Conservation (phyloP, 2,329 filamentous ascomycete genomes). For the Talaromyces funiculosus region DNA sequence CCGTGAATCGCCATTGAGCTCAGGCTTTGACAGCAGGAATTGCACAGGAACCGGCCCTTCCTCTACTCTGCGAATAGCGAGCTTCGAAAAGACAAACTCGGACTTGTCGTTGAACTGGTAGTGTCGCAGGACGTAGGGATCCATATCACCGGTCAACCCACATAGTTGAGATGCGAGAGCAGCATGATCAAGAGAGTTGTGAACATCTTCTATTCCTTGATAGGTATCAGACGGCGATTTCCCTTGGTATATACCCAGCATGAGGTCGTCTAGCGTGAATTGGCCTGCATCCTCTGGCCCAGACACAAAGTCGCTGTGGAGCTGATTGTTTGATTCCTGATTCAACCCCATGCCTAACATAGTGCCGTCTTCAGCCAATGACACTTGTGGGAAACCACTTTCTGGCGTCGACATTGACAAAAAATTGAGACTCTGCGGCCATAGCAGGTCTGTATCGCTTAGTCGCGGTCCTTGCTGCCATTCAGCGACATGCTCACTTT, state of each 20-base stretch:
- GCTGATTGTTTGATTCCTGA: neutral
- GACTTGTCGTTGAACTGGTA: slow-evolving; percentile 3
- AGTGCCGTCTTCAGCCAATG: neutral
- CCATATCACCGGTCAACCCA: slow-evolving; percentile 5
- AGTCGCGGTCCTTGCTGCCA: neutral
- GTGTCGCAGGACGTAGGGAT: slow-evolving; percentile 7
- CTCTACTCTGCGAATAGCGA: slow-evolving; percentile 5
- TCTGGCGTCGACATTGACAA: slow-evolving; percentile 1
- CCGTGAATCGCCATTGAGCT: slow-evolving; percentile 5
- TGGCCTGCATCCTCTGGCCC: slow-evolving; percentile 2
- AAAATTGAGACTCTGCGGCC: slow-evolving; percentile 7
- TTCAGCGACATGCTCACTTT: neutral
- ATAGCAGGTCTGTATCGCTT: neutral
- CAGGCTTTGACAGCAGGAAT: slow-evolving; percentile 5
- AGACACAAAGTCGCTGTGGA: neutral
- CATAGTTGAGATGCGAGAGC: slow-evolving; percentile 1
- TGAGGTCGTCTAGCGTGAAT: slow-evolving; percentile 8
- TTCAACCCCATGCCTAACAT: neutral
- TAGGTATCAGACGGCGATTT: neutral
- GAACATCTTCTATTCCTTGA: neutral
- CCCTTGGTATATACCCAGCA: slow-evolving; percentile 5
- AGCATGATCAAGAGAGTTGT: slow-evolving; percentile 1
- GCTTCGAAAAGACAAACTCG: slow-evolving; percentile 6
- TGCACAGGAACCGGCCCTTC: slow-evolving; percentile 1
- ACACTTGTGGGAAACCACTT: neutral